Evolutionary conservation across 2,329 filamentous ascomycete species (phyloP).

Genomic region (Fusarium devonianum): DNA sequence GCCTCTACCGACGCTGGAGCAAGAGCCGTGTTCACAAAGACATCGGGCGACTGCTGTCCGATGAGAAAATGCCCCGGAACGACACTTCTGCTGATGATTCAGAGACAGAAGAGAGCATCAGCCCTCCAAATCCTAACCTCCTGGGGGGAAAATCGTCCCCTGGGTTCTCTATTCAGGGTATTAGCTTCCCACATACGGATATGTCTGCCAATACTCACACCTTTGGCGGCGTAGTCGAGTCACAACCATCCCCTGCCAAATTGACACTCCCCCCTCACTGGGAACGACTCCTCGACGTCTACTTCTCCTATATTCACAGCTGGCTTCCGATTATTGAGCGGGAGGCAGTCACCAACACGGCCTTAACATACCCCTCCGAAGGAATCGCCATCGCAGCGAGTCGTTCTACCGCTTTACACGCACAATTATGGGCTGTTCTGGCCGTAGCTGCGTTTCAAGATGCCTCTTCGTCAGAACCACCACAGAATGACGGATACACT

Average conservation of each 20-base stretch:
- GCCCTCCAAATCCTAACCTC: conserved; percentile 27
- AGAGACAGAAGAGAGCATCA: conserved; percentile 42
- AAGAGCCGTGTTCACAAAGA: conserved; percentile 68
- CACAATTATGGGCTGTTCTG: conserved; percentile 67
- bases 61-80: conserved; percentile 45
- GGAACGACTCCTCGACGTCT: conserved; percentile 72
- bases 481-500: conserved; percentile 3
- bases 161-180: conserved; percentile 27
- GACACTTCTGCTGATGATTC: conserved; percentile 48
- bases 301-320: conserved; percentile 77
- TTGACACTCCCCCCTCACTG: conserved; percentile 59
- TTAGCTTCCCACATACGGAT: conserved; percentile 17
- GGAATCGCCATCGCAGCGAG: conserved; percentile 43
- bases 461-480: conserved; percentile 34
- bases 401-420: conserved; percentile 52
- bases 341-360: conserved; percentile 62
- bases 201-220: conserved; percentile 6
- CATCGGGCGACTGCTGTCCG: conserved; percentile 68
- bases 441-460: conserved; percentile 65
- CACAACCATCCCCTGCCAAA: conserved; percentile 27
- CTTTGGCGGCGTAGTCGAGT: conserved; percentile 8
- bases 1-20: conserved; percentile 68
- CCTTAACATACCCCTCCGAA: conserved; percentile 50
- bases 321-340: conserved; percentile 80
- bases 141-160: conserved; percentile 32